A percentile compares a stretch with the other conserved stretches of the same genome.
Evolutionary conservation across 2,329 filamentous ascomycete species (phyloP).

Genomic region (Calonectria pseudoreteaudii): DNA sequence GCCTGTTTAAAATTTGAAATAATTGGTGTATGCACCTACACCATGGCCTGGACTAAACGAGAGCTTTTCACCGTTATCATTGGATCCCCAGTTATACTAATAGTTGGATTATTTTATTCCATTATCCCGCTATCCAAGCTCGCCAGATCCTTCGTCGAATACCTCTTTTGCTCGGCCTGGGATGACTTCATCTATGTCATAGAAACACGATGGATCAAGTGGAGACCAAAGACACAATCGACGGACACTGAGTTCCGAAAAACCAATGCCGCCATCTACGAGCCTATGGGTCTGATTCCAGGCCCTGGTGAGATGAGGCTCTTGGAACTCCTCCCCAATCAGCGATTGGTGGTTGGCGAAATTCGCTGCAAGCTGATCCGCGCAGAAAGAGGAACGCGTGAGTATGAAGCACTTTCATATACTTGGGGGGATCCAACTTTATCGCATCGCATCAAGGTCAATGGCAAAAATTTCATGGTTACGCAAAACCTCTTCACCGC

Average conservation of each 20-base stretch:
- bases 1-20: neutral
- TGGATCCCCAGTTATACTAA: neutral
- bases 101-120: neutral
- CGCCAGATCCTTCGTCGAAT: neutral
- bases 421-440: neutral
- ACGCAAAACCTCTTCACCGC: neutral
- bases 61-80: neutral
- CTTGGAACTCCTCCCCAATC: neutral
- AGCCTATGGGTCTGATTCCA: neutral
- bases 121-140: neutral
- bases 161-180: neutral
- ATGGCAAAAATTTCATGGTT: neutral
- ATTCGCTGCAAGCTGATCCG: neutral
- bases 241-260: neutral
- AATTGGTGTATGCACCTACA: too few relatives aligned
- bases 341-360: neutral
- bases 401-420: neutral
- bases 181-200: neutral
- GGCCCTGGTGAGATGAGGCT: neutral
- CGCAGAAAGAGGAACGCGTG: neutral
- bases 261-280: neutral
- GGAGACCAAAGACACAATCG: neutral
- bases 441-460: neutral
- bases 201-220: neutral
- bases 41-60: neutral